Percentiles rank a stretch among this genome's conserved stretches.
Evolutionary conservation across 2,329 filamentous ascomycete genomes (phyloP).

Genomic region (Fusarium clavum): DNA sequence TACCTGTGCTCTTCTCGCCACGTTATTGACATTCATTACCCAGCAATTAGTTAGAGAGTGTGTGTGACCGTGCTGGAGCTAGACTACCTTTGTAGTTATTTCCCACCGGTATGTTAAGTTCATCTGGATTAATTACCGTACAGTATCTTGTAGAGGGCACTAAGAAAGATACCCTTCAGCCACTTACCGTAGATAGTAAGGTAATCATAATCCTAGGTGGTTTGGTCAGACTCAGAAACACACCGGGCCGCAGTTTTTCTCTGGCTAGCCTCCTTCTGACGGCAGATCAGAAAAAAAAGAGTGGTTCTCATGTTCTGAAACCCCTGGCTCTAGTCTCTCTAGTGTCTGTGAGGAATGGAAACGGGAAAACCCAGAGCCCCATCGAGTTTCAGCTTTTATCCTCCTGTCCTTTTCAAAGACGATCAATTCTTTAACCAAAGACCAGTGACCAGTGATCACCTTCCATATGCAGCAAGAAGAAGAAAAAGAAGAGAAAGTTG

Average conservation of each 20-base stretch:
- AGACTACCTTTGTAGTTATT: background rate
- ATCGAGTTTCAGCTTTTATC: slow-evolving; percentile 35
- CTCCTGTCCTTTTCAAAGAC: background rate
- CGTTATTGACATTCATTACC: background rate
- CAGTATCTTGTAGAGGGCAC: background rate
- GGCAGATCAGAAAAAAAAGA: slow-evolving; percentile 28
- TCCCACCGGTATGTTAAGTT: slow-evolving; percentile 9
- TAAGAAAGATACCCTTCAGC: slow-evolving; percentile 6
- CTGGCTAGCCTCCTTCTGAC: slow-evolving; percentile 26
- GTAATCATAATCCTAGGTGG: background rate
- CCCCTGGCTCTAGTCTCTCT: slow-evolving; percentile 15
- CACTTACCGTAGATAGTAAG: slow-evolving; percentile 5
- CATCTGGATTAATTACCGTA: background rate
- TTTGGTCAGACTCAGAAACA: slow-evolving; percentile 26
- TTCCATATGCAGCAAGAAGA: slow-evolving; percentile 14
- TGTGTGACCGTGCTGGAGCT: background rate
- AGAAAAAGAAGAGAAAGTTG: background rate
- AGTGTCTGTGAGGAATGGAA: slow-evolving; percentile 7
- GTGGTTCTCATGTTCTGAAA: slow-evolving; percentile 24
- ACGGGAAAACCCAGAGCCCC: slow-evolving; percentile 18
- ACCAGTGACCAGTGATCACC: background rate
- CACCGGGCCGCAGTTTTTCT: slow-evolving; percentile 11
- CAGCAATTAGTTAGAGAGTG: background rate
- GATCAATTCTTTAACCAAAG: background rate
- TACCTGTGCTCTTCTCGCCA: slow-evolving; percentile 4